Conservation (phyloP, 2,329 filamentous ascomycete genomes). For the Claviceps sp. region DNA sequence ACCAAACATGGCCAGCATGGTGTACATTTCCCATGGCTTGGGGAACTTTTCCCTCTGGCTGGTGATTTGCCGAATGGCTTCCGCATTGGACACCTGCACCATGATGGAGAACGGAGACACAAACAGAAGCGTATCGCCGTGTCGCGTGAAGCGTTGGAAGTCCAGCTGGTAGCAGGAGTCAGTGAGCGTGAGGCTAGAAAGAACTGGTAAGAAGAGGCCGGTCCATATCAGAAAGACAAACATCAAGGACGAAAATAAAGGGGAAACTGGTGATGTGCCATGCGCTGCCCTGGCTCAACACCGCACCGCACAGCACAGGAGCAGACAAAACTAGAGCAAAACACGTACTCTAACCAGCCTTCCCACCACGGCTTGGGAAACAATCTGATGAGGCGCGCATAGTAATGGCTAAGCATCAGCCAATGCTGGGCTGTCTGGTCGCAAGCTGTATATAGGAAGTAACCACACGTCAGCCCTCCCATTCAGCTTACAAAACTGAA, state of each 20-base stretch:
- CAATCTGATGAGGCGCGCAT: constrained; percentile 39
- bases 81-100: constrained; percentile 48
- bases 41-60: constrained; percentile 56
- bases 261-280: background rate
- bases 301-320: background rate
- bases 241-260: background rate
- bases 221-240: background rate
- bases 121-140: constrained; percentile 52
- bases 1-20: constrained; percentile 39
- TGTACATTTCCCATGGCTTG: constrained; percentile 23
- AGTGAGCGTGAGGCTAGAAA: constrained; percentile 35
- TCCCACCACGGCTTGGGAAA: constrained; percentile 44
- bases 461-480: background rate
- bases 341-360: constrained; percentile 41
- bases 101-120: constrained; percentile 42
- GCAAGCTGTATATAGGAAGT: background rate
- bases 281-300: too few species aligned
- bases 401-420: constrained; percentile 34
- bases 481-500: background rate
- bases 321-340: background rate
- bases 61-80: constrained; percentile 52
- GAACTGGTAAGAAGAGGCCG: background rate
- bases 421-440: constrained; percentile 2
- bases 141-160: constrained; percentile 41
- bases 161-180: constrained; percentile 47